A percentile compares a stretch with the other conserved stretches of the same genome.
Evolutionary conservation across 805 yeast genomes (phyloP).

Genomic region (Lachancea mirantina): DNA sequence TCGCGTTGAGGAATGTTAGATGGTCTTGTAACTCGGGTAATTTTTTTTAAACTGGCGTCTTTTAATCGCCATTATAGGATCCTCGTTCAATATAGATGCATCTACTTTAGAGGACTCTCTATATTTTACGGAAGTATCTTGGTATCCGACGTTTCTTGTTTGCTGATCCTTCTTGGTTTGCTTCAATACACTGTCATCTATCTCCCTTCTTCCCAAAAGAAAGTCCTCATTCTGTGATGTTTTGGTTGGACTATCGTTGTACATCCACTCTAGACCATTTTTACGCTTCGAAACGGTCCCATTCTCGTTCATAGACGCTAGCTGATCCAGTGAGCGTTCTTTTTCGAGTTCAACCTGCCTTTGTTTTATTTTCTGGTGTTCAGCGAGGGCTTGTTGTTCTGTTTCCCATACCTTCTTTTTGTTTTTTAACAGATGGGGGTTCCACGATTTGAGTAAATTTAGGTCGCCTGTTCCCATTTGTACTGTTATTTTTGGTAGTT

Average conservation of each 20-base stretch:
- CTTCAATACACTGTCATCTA: constrained; percentile 12
- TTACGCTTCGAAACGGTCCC: constrained; percentile 32
- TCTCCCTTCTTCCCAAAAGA: constrained; percentile 17
- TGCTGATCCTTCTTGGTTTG: constrained; percentile 3
- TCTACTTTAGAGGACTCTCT: no score
- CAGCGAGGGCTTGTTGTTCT: constrained; percentile 73
- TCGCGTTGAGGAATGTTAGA: no score
- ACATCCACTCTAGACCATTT: constrained; percentile 80
- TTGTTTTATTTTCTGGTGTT: constrained; percentile 55
- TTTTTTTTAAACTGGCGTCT: no score
- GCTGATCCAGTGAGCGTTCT: constrained; percentile 54
- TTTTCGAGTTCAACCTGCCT: constrained; percentile 55
- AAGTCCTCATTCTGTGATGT: constrained; percentile 15
- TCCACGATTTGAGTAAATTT: constrained; percentile 92
- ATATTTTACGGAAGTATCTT: background rate
- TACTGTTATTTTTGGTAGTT: background rate
- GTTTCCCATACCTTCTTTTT: constrained; percentile 76
- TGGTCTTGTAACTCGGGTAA: no score
- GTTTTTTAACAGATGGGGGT: constrained; percentile 81
- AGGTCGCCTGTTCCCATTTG: constrained; percentile 65
- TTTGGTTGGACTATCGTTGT: constrained; percentile 40
- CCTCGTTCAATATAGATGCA: background rate
- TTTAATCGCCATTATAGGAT: background rate
- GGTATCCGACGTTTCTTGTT: constrained; percentile 2
- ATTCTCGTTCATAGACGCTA: constrained; percentile 42